Evolutionary conservation across 345 rosid genomes (phyloP).

Genomic region (Salix udensis): DNA sequence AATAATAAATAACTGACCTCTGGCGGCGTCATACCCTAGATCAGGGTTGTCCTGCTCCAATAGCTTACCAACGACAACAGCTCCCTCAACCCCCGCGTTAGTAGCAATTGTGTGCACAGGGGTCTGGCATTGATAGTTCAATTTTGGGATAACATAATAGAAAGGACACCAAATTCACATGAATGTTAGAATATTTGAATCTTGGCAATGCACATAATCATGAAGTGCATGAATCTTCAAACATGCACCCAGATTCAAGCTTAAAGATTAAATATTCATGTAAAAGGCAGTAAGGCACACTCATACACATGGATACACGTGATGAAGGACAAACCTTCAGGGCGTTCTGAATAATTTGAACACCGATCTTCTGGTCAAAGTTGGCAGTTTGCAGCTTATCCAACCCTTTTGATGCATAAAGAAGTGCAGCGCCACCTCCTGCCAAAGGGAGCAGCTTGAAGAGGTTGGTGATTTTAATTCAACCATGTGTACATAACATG

Average conservation of each 20-base stretch:
- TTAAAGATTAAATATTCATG: background rate
- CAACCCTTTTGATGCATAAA: slow-evolving; percentile 82
- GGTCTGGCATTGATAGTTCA: slow-evolving; percentile 37
- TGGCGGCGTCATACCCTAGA: slow-evolving; percentile 94
- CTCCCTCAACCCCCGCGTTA: slow-evolving; percentile 95
- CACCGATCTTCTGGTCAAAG: slow-evolving; percentile 92
- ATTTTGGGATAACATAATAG: background rate
- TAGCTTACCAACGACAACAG: slow-evolving; percentile 90
- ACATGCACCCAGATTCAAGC: background rate
- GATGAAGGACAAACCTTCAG: slow-evolving; percentile 53
- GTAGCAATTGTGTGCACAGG: slow-evolving; percentile 81
- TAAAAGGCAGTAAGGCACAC: background rate
- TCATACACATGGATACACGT: background rate
- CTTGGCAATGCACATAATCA: background rate
- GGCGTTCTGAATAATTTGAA: slow-evolving; percentile 93
- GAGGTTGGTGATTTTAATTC: background rate
- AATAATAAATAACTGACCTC: slow-evolving; percentile 49
- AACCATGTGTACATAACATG: no score
- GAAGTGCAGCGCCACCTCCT: slow-evolving; percentile 98
- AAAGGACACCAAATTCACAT: background rate
- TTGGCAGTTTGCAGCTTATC: slow-evolving; percentile 81
- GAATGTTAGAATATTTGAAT: background rate
- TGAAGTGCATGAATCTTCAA: background rate
- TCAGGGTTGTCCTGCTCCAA: slow-evolving; percentile 81
- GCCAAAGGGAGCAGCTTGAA: background rate